Conservation (phyloP, 345 rosid species). For the Barbarea vulgaris region DNA sequence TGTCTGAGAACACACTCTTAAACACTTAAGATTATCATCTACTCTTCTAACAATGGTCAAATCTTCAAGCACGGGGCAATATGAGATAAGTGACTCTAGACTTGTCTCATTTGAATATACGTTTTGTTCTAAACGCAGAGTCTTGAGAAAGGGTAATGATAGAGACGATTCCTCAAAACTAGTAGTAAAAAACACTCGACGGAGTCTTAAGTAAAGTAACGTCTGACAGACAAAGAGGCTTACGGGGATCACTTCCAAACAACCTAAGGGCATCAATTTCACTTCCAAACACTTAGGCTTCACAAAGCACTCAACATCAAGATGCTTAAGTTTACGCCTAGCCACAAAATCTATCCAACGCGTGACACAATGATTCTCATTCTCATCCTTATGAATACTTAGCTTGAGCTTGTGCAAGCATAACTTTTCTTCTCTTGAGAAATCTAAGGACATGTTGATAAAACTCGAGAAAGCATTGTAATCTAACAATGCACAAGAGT, state of each 20-base stretch:
- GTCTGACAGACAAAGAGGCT: not conserved
- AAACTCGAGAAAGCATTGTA: constrained; percentile 6
- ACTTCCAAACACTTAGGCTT: not conserved
- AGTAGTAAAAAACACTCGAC: not conserved
- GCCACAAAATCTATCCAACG: not conserved
- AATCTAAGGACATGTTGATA: not conserved
- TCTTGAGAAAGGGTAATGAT: not conserved
- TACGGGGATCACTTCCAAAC: not conserved
- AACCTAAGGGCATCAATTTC: not conserved
- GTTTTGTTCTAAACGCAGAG: not conserved
- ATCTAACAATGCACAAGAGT: not conserved
- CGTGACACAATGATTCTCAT: not conserved
- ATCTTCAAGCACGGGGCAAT: not conserved
- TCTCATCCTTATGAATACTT: not conserved
- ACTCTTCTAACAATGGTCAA: not conserved
- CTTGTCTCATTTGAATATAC: not conserved
- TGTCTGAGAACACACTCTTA: not conserved
- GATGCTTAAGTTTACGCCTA: not conserved
- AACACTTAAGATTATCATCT: not conserved
- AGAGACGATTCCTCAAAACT: not conserved
- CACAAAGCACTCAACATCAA: not conserved
- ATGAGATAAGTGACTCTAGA: not conserved
- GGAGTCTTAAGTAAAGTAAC: not conserved
- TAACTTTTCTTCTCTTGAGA: not conserved
- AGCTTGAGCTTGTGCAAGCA: constrained; percentile 9